A percentile compares a stretch with the other conserved stretches of the same genome.
These are phyloP conservation scores for Sphagnum contortum DNA, from an alignment of 225 moss, liverwort and hornwort species.

Conservation along the genomic window DNA sequence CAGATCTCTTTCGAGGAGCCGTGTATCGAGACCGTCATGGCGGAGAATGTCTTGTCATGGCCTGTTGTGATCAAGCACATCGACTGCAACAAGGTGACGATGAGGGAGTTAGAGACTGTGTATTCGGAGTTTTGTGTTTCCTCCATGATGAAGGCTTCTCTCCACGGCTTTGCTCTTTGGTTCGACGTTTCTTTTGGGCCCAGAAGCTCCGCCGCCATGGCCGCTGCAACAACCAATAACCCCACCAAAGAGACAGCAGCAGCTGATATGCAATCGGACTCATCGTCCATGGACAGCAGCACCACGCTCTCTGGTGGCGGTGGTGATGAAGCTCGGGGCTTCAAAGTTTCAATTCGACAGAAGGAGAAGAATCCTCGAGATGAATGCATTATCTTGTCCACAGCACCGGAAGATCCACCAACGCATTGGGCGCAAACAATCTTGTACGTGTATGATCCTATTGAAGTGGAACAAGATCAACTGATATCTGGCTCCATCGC, in stretches of 20 bases:
- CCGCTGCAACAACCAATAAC: no score
- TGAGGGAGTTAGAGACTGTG: conserved; percentile 70
- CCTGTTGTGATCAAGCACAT: conserved; percentile 73
- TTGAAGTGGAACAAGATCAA: conserved; percentile 91
- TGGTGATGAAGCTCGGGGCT: no score
- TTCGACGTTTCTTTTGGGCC: conserved; percentile 81
- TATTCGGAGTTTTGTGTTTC: conserved; percentile 63
- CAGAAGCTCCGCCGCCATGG: no score
- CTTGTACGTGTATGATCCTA: conserved; percentile 88
- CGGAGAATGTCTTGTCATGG: conserved; percentile 93
- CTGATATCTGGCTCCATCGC: conserved; percentile 77
- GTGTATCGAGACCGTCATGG: conserved; percentile 78
- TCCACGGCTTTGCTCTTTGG: conserved; percentile 96
- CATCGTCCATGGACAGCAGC: no score
- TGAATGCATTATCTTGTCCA: conserved; percentile 58
- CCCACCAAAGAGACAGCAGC: no score
- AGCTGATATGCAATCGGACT: no score
- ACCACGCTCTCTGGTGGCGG: no score
- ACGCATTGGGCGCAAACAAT: conserved; percentile 97
- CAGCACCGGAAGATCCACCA: conserved; percentile 83
- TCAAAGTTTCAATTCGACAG: no score
- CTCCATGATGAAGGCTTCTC: conserved; percentile 79
- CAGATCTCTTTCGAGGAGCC: conserved; percentile 99
- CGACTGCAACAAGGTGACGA: conserved; percentile 73
- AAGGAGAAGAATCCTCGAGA: not conserved